phyloP scores from a whole-genome alignment of 2,329 filamentous ascomycete species.

The Alternaria sp. region DNA sequence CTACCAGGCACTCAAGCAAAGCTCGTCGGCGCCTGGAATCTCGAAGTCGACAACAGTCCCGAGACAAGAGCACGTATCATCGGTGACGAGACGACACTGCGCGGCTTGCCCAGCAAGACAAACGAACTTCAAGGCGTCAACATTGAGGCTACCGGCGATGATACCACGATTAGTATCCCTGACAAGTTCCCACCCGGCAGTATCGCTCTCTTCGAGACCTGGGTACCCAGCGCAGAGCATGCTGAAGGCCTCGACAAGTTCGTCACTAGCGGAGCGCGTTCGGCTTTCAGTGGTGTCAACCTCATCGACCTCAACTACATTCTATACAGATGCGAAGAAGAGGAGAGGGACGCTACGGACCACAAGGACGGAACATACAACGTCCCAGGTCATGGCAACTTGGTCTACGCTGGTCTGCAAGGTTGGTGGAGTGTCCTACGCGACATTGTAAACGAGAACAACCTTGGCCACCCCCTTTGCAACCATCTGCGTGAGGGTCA shows the following conservation, averaged over 20 bases:
- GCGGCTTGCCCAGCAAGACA: constrained; percentile 84
- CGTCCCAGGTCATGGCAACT: constrained; percentile 80
- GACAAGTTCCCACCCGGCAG: constrained; percentile 90
- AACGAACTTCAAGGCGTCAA: constrained; percentile 74
- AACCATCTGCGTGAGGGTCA: constrained; percentile 89
- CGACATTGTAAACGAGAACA: constrained; percentile 83
- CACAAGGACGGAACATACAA: constrained; percentile 87
- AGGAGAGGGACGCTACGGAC: constrained; percentile 79
- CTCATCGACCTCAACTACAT: constrained; percentile 89
- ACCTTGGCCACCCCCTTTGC: constrained; percentile 91
- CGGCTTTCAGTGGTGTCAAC: constrained; percentile 76
- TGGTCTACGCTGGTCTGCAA: constrained; percentile 96
- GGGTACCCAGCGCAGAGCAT: constrained; percentile 87
- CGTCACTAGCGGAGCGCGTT: constrained; percentile 79
- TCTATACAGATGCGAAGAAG: constrained; percentile 88
- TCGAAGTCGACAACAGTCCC: constrained; percentile 82
- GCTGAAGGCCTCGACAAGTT: constrained; percentile 82
- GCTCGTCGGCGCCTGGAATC: constrained; percentile 86
- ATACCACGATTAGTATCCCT: constrained; percentile 80
- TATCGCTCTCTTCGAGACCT: constrained; percentile 94
- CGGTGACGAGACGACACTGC: constrained; percentile 73
- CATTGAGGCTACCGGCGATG: constrained; percentile 73
- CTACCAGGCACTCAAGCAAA: constrained; percentile 85
- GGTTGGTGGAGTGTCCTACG: constrained; percentile 96
- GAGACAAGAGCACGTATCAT: constrained; percentile 70